Evolutionary conservation across 257 asterid species (phyloP), one percentile per base, ranked within the genome.

Genomic region (Fraxinus quadrangulata): DNA sequence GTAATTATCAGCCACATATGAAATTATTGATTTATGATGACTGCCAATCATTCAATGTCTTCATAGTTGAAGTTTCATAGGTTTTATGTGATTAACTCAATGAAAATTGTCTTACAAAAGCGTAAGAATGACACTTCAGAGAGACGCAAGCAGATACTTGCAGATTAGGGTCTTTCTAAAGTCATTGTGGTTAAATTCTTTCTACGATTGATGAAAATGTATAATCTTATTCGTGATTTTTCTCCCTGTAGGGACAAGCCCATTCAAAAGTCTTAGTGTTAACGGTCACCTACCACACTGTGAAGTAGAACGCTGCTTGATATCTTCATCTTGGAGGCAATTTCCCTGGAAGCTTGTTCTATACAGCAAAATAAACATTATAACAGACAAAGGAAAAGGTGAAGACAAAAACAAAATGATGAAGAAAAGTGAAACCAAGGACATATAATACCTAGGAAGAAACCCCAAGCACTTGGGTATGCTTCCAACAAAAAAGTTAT

Each of bases 311-410:
- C 97, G 96, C 78, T 91, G 98, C 79, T 84, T 91, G 40, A 84
- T 82, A 73, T 85, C 89, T 82, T 86, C 82, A 36, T 83, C 87
- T 67, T 87, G 87, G 75, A 94, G 92, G 84, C 98, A 94, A 77
- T 92, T 94, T 1, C 97, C 98, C 78, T 83, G 93, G 77, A 94
- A 94, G 80, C 95, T 91, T 51, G 89, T 75, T 73, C 98, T 94
- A 73, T 17, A 76, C 65, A 33, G 63, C 61, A 80, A 78, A 19
- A 36, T 12, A 12, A 63, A 76, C n/a, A 61, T 49, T 67, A 75
- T 80, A 45, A 40, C 40, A 51, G 33, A 33, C 26, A 37, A 54
- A 45, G n/a, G 59, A n/a, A 11, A 71, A 42, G 37, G 70, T 26
- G 65, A 59, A 70, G 3, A 36, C 19, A 69, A n/a, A 37, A 10